Evolutionary conservation across 2,329 filamentous ascomycete species (phyloP).

Genomic region (Coniochaeta hoffmannii): DNA sequence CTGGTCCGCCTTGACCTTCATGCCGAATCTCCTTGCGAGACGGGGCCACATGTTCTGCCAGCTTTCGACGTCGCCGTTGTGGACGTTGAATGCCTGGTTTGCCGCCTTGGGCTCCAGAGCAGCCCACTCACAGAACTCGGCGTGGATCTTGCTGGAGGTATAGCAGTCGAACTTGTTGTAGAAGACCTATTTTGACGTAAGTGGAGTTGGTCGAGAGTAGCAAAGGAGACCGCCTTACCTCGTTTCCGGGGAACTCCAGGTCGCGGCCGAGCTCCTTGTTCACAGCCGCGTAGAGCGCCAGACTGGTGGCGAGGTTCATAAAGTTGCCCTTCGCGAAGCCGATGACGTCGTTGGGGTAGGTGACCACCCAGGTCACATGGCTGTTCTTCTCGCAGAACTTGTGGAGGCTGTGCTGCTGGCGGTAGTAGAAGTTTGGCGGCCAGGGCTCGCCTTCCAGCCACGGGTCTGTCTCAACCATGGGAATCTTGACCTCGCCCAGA

Average conservation of each 20-base stretch:
- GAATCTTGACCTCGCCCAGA: constrained; percentile 36
- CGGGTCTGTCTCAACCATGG: constrained; percentile 37
- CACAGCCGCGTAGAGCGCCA: constrained; percentile 32
- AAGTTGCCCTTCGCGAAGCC: constrained; percentile 25
- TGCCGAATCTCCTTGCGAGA: constrained; percentile 25
- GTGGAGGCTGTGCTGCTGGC: constrained; percentile 36
- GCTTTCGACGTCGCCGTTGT: constrained; percentile 31
- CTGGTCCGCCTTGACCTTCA: constrained; percentile 22
- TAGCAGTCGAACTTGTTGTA: constrained; percentile 25
- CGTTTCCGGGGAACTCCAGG: constrained; percentile 24
- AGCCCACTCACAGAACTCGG: constrained; percentile 28
- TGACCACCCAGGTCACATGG: constrained; percentile 19
- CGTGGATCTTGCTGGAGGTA: constrained; percentile 25
- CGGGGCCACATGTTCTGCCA: constrained; percentile 35
- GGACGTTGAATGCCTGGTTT: constrained; percentile 33
- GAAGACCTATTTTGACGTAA: too few species aligned
- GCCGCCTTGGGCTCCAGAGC: constrained; percentile 18
- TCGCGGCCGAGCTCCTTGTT: constrained; percentile 23
- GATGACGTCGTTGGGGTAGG: constrained; percentile 25
- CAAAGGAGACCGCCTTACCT: too few species aligned
- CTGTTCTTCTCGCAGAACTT: constrained; percentile 13
- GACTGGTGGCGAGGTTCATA: constrained; percentile 31
- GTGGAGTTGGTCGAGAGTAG: too few species aligned
- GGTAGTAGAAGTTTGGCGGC: constrained; percentile 43
- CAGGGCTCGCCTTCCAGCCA: constrained; percentile 30